Evolutionary conservation across 257 asterid species (phyloP).

Genomic region (Nicotiana attenuata): DNA sequence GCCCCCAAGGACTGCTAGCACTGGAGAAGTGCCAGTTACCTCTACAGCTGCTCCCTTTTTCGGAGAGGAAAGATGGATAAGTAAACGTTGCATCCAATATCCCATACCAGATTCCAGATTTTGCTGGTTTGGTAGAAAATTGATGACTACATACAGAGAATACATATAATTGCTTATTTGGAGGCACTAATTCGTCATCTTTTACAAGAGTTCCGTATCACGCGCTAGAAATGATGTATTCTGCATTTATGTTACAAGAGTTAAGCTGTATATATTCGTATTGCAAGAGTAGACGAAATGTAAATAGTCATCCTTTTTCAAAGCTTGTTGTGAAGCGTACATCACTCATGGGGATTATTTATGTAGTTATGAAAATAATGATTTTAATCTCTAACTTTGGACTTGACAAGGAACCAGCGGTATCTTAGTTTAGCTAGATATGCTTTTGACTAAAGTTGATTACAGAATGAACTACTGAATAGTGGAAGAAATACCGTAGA

Average conservation of each 20-base stretch:
- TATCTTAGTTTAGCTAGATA: too few species aligned
- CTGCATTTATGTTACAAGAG: background rate
- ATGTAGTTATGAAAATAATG: too few species aligned
- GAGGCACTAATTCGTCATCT: background rate
- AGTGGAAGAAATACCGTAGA: too few species aligned
- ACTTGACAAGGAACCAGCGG: too few species aligned
- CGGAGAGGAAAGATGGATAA: background rate
- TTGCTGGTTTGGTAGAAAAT: background rate
- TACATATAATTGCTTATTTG: background rate
- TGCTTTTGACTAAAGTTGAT: too few species aligned
- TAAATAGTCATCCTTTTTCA: background rate
- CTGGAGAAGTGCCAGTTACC: background rate
- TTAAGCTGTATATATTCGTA: background rate
- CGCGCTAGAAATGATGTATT: background rate
- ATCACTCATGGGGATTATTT: too few species aligned
- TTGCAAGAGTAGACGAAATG: background rate
- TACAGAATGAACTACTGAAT: too few species aligned
- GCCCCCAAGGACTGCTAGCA: background rate
- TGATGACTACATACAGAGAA: background rate
- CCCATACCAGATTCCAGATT: background rate
- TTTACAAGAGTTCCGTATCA: background rate
- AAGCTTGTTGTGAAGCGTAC: too few species aligned
- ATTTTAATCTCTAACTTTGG: too few species aligned
- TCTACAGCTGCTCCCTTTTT: background rate
- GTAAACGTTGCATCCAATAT: background rate